Percentiles rank a stretch among this genome's conserved stretches.
These are phyloP conservation scores for Cornus florida DNA, from an alignment of 148 eudicot species.

Conservation along the genomic window DNA sequence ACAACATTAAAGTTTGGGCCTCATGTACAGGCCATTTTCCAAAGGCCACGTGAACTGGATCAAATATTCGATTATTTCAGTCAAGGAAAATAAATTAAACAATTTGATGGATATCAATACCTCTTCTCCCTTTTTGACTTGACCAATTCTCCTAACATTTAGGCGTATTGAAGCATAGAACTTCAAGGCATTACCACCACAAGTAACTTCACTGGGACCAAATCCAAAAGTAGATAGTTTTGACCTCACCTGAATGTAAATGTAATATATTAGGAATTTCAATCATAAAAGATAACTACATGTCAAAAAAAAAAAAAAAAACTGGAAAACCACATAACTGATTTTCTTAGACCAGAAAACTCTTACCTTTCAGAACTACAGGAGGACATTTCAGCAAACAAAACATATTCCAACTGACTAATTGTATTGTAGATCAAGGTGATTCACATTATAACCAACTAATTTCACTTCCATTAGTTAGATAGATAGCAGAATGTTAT, in stretches of 20 bases:
- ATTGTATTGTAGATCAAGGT: too few species aligned
- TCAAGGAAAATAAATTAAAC: not conserved
- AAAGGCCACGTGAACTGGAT: not conserved
- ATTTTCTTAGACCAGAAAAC: too few species aligned
- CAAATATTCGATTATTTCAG: not conserved
- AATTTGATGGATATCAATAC: slow-evolving; percentile 32
- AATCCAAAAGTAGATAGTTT: slow-evolving; percentile 80
- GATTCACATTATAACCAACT: too few species aligned
- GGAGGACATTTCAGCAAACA: too few species aligned
- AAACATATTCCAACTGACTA: too few species aligned
- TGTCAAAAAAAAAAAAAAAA: not conserved
- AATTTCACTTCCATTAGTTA: too few species aligned
- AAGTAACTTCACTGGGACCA: slow-evolving; percentile 86
- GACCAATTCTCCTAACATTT: slow-evolving; percentile 70
- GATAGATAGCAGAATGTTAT: too few species aligned
- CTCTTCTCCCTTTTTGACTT: slow-evolving; percentile 95
- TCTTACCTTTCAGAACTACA: not conserved
- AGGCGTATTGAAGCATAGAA: slow-evolving; percentile 95
- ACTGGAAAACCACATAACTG: too few species aligned
- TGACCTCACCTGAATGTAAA: slow-evolving; percentile 62
- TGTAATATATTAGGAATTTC: slow-evolving; percentile 13
- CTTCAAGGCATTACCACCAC: slow-evolving; percentile 99
- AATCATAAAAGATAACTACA: not conserved
- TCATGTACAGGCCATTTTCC: not conserved
- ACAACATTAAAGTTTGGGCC: not conserved